phyloP scores from a whole-genome alignment of 2,329 filamentous ascomycete genomes.

The Scopulariopsis brevicaulis region DNA sequence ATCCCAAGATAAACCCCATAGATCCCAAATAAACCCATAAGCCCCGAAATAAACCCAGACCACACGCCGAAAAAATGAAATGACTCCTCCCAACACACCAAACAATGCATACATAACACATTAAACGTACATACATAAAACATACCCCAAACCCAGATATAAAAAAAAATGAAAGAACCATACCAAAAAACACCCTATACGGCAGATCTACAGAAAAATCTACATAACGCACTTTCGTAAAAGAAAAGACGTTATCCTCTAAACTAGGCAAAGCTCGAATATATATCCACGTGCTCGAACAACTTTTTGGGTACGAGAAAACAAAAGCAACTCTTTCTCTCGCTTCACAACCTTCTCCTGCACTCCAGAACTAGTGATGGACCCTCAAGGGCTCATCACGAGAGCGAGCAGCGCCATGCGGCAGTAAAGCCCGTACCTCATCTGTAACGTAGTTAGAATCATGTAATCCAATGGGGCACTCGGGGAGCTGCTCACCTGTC shows the following conservation, averaged over 20 bases:
- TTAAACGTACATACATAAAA: slow-evolving; percentile 1
- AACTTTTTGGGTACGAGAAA: neutral
- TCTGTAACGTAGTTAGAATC: slow-evolving; percentile 47
- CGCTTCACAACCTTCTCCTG: neutral
- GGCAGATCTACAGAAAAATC: neutral
- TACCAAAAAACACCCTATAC: neutral
- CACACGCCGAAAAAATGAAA: neutral
- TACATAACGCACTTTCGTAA: neutral
- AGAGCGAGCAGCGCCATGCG: slow-evolving; percentile 94
- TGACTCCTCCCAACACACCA: slow-evolving; percentile 5
- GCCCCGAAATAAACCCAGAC: neutral
- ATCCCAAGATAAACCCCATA: neutral
- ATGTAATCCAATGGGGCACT: neutral
- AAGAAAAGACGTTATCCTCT: neutral
- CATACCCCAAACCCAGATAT: neutral
- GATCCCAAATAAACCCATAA: too few species aligned
- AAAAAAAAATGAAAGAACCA: neutral
- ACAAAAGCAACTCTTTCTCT: slow-evolving; percentile 3
- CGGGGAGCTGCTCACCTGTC: slow-evolving; percentile 63
- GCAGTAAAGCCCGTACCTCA: slow-evolving; percentile 95
- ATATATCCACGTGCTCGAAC: neutral
- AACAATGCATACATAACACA: slow-evolving; percentile 9
- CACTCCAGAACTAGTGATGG: neutral
- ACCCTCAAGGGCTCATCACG: slow-evolving; percentile 49
- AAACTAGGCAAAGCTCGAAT: neutral